A percentile compares a stretch with the other conserved stretches of the same genome.
These are phyloP conservation scores for Boletus barrowsii DNA, from an alignment of 768 basidiomycete genomes.

Conservation along the genomic window DNA sequence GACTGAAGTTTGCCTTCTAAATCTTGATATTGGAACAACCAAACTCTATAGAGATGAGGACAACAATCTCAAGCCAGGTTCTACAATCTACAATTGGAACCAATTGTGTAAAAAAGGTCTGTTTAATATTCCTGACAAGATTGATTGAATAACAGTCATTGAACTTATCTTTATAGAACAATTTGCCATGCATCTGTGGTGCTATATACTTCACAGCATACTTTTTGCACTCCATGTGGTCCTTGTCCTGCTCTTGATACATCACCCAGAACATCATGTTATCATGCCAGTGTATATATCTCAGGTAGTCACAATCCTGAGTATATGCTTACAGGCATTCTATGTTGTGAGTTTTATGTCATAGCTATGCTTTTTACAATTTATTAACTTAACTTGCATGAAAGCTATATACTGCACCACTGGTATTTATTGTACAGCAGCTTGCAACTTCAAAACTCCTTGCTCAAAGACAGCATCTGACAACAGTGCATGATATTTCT, in stretches of 20 bases:
- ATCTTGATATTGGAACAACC: not conserved
- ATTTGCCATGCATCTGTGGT: not conserved
- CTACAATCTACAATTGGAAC: not conserved
- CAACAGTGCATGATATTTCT: slow-evolving; percentile 16
- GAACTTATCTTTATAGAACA: not conserved
- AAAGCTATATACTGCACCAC: slow-evolving; percentile 13
- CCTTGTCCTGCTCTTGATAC: not conserved
- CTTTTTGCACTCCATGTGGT: not conserved
- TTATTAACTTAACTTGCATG: not conserved
- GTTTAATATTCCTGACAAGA: not conserved
- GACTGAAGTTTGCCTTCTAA: not conserved
- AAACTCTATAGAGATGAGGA: not conserved
- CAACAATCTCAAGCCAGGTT: not conserved
- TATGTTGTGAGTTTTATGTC: not conserved
- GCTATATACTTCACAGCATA: not conserved
- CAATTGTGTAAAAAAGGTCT: not conserved
- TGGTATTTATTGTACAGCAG: slow-evolving; percentile 21
- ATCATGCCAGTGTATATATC: not conserved
- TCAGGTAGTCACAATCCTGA: not conserved
- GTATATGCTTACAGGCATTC: not conserved
- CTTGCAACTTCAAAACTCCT: slow-evolving; percentile 7
- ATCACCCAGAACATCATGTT: not conserved
- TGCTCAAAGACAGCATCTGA: slow-evolving; percentile 9
- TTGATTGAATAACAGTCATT: not conserved
- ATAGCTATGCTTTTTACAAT: not conserved